Percentiles rank a stretch among this genome's conserved stretches.
phyloP scores from a whole-genome alignment of 495 filamentous ascomycete species.

The Penicillium bialowiezense region DNA sequence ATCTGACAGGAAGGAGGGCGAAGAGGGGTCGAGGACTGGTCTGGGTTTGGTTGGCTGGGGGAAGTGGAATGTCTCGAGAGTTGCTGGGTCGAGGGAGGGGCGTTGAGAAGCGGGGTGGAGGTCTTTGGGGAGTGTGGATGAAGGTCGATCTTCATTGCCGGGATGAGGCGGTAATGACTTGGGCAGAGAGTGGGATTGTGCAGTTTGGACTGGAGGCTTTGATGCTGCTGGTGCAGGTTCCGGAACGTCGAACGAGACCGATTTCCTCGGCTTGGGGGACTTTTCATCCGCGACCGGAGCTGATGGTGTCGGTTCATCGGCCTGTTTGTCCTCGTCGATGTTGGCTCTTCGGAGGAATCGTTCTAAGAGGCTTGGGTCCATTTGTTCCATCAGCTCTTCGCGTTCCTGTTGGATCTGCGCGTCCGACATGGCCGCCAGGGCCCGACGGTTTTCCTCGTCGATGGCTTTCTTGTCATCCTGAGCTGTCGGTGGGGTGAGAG shows the following conservation, averaged over 20 bases:
- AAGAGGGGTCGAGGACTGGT: slow-evolving; percentile 77
- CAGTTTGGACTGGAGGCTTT: neutral
- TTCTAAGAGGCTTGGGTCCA: slow-evolving; percentile 72
- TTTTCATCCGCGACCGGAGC: neutral
- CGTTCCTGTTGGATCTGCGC: slow-evolving; percentile 76
- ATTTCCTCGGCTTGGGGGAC: slow-evolving; percentile 20
- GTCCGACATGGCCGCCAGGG: slow-evolving; percentile 74
- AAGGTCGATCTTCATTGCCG: slow-evolving; percentile 36
- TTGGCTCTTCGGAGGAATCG: slow-evolving; percentile 74
- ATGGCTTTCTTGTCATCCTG: slow-evolving; percentile 63
- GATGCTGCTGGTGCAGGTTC: neutral
- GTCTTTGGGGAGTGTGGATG: slow-evolving; percentile 32
- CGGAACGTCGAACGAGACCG: slow-evolving; percentile 32
- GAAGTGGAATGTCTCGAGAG: slow-evolving; percentile 58
- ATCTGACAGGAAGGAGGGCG: slow-evolving; percentile 75
- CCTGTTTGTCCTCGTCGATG: slow-evolving; percentile 58
- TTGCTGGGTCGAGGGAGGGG: slow-evolving; percentile 44
- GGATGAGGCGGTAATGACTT: neutral
- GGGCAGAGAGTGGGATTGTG: slow-evolving; percentile 1
- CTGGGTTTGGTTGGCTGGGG: slow-evolving; percentile 36
- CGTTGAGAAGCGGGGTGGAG: slow-evolving; percentile 42
- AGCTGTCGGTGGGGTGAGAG: slow-evolving; percentile 1
- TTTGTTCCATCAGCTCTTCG: slow-evolving; percentile 64
- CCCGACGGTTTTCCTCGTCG: slow-evolving; percentile 74
- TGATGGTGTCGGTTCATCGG: neutral